These are phyloP conservation scores for Rhexocercosporidium sp. DNA, from an alignment of 2,329 filamentous ascomycete species.

Conservation along the genomic window DNA sequence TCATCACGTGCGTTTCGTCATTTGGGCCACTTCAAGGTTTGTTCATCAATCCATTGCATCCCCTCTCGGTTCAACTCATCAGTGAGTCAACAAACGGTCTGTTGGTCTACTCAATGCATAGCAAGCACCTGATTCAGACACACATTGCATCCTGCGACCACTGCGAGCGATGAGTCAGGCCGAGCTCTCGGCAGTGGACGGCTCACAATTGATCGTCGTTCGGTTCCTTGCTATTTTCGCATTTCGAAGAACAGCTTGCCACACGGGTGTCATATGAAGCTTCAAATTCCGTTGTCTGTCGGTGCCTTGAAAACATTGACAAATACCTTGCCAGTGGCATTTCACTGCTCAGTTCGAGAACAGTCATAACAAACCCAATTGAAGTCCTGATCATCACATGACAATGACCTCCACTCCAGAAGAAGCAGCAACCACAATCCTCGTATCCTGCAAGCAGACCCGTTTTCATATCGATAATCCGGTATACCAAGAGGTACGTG, in stretches of 20 bases:
- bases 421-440: conserved; percentile 37
- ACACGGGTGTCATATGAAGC: neutral
- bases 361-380: neutral
- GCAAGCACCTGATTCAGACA: neutral
- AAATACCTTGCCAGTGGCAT: neutral
- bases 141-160: neutral
- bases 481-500: conserved; percentile 39
- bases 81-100: neutral
- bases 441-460: conserved; percentile 42
- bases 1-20: neutral
- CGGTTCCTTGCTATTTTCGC: neutral
- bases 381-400: neutral
- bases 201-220: neutral
- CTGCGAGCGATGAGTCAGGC: conserved; percentile 5
- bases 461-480: conserved; percentile 42
- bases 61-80: neutral
- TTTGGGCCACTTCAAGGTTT: neutral
- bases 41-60: neutral
- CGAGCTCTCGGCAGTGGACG: conserved; percentile 3
- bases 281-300: neutral
- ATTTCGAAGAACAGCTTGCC: neutral
- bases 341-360: neutral
- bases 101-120: neutral
- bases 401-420: conserved; percentile 2
- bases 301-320: too few species aligned